A percentile compares a stretch with the other conserved stretches of the same genome.
phyloP scores from a whole-genome alignment of 768 basidiomycete species.

The Mycena rosella region DNA sequence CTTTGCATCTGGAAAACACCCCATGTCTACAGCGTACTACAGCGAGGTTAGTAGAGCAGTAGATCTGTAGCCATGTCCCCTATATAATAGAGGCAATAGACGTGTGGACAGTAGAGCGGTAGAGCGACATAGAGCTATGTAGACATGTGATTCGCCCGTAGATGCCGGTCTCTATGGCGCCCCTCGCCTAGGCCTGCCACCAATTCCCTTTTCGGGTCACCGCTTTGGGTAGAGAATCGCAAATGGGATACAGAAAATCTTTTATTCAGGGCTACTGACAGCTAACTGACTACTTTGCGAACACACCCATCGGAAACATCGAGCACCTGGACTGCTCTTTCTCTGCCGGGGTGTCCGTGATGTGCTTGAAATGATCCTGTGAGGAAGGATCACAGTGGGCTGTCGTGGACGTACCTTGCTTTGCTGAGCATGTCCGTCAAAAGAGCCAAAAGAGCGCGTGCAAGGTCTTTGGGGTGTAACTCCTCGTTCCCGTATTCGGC shows the following conservation, averaged over 20 bases:
- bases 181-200: background rate
- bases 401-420: background rate
- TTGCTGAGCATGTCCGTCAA: conserved; percentile 19
- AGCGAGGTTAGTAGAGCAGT: no score
- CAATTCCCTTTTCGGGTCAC: no score
- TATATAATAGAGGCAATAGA: background rate
- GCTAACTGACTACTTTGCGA: background rate
- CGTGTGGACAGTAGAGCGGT: background rate
- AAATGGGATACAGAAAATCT: background rate
- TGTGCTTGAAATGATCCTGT: background rate
- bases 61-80: no score
- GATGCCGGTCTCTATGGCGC: background rate
- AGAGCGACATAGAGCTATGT: background rate
- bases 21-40: no score
- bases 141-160: background rate
- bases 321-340: background rate
- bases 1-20: no score
- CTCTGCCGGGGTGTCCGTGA: background rate
- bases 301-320: background rate
- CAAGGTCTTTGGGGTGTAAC: conserved; percentile 1
- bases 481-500: background rate
- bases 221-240: background rate
- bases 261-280: background rate
- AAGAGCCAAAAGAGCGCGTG: background rate
- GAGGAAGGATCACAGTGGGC: background rate